Percentiles rank a stretch among this genome's conserved stretches.
Conservation (phyloP, 345 rosid genomes). For the Citrus glauca region DNA sequence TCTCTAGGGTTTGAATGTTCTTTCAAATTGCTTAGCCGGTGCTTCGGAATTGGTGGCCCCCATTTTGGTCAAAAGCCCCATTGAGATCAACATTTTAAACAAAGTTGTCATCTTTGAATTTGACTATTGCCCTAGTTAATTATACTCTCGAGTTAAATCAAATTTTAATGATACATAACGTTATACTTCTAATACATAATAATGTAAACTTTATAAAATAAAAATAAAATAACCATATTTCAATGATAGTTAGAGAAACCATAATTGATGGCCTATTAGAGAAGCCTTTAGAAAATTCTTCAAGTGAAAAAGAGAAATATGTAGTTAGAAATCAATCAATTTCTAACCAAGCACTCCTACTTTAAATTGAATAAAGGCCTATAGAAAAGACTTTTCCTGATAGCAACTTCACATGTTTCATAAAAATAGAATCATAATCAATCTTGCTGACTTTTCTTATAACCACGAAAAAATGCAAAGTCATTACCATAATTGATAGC, state of each 20-base stretch:
- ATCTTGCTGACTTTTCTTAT: background rate
- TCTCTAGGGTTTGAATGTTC: background rate
- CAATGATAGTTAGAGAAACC: too few species aligned
- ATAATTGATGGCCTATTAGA: too few species aligned
- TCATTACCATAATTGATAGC: background rate
- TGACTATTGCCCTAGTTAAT: too few species aligned
- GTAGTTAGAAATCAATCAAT: background rate
- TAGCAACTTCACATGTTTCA: background rate
- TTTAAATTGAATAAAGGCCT: background rate
- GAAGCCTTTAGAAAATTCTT: background rate
- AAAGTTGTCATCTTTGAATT: background rate
- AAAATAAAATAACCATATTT: too few species aligned
- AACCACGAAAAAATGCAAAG: background rate
- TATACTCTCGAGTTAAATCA: too few species aligned
- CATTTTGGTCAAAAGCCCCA: background rate
- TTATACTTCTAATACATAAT: too few species aligned
- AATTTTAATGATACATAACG: too few species aligned
- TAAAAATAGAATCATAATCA: background rate
- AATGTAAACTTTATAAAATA: too few species aligned
- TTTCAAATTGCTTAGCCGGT: background rate
- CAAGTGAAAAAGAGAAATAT: background rate
- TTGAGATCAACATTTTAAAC: background rate
- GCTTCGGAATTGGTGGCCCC: background rate
- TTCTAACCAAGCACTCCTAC: background rate
- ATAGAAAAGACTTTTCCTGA: background rate